A percentile compares a stretch with the other conserved stretches of the same genome.
Evolutionary conservation across 2,329 filamentous ascomycete genomes (phyloP).

Genomic region (Neopestalotiopsis sp.): DNA sequence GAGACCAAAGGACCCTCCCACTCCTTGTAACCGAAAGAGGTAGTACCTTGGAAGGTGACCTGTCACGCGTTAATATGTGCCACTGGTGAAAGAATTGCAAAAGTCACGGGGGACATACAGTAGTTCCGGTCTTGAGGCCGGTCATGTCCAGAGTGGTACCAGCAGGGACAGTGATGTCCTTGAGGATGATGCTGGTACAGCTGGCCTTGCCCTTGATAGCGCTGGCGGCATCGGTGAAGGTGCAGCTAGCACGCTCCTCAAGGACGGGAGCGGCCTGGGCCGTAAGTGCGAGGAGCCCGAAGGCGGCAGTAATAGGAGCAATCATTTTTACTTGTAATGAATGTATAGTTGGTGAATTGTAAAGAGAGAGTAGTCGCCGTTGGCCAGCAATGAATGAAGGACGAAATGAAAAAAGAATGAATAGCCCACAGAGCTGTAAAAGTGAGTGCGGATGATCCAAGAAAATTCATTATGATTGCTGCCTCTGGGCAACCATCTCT

Average conservation of each 20-base stretch:
- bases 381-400: not conserved
- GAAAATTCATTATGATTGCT: not conserved
- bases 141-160: constrained; percentile 64
- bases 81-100: too few species aligned
- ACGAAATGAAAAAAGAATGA: not conserved
- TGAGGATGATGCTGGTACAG: constrained; percentile 60
- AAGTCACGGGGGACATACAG: constrained; percentile 33
- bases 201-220: constrained; percentile 53
- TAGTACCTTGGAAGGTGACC: constrained; percentile 53
- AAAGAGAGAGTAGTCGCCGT: not conserved
- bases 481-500: not conserved
- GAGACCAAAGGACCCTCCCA: constrained; percentile 69
- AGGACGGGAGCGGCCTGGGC: constrained; percentile 7
- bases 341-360: not conserved
- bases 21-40: constrained; percentile 71
- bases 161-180: constrained; percentile 59
- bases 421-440: not conserved
- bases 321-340: constrained; percentile 4
- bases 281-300: not conserved
- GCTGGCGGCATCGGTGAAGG: constrained; percentile 55
- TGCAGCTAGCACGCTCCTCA: constrained; percentile 43
- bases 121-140: constrained; percentile 53
- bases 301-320: not conserved
- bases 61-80: not conserved
- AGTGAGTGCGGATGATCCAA: not conserved